Conservation (phyloP, 2,329 filamentous ascomycete genomes). For the Aspergillus nomiae region DNA sequence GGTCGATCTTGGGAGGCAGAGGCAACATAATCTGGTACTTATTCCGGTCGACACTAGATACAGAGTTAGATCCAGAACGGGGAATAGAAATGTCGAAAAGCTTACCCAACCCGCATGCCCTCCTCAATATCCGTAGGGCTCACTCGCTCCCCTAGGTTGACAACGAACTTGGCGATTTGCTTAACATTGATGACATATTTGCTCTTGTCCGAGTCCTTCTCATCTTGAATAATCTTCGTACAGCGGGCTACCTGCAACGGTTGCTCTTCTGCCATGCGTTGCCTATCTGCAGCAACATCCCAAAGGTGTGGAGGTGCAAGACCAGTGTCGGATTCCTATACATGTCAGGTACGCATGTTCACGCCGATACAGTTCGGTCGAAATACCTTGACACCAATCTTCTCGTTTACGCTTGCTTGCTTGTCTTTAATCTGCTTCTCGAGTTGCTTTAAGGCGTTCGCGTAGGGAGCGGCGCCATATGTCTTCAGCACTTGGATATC, state of each 20-base stretch:
- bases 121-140: constrained; percentile 99
- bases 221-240: constrained; percentile 98
- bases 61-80: background rate
- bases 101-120: constrained; percentile 90
- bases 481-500: constrained; percentile 99
- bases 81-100: constrained; percentile 8
- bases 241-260: constrained; percentile 95
- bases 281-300: constrained; percentile 96
- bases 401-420: constrained; percentile 96
- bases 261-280: constrained; percentile 98
- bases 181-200: constrained; percentile 99
- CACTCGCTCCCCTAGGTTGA: constrained; percentile 94
- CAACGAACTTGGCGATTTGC: constrained; percentile 99
- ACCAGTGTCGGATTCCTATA: constrained; percentile 93
- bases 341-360: constrained; percentile 28
- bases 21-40: constrained; percentile 99
- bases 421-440: constrained; percentile 99
- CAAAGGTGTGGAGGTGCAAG: constrained; percentile 97
- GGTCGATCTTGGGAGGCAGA: constrained; percentile 96
- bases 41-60: constrained; percentile 81
- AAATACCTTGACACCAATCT: constrained; percentile 69
- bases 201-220: constrained; percentile 94
- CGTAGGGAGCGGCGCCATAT: constrained; percentile 95
- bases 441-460: constrained; percentile 89
- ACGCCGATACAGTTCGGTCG: background rate